These are phyloP conservation scores for Takashimella koratensis DNA, from an alignment of 1,284 basidiomycete species.

Conservation along the genomic window DNA sequence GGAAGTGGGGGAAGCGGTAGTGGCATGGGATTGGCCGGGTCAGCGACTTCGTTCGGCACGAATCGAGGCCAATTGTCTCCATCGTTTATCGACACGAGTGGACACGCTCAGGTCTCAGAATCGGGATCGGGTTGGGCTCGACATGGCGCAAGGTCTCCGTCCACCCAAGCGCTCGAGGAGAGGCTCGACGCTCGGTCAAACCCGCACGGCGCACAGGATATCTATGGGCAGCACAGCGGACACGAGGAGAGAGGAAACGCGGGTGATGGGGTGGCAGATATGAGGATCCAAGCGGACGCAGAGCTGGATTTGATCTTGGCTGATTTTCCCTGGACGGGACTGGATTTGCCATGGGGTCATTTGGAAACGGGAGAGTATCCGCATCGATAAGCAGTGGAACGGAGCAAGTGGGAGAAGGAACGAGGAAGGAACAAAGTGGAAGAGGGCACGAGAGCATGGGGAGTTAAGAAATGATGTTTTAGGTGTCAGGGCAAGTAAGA, in stretches of 20 bases:
- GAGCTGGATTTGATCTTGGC: constrained; percentile 29
- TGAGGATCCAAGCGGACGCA: constrained; percentile 2
- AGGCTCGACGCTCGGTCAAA: constrained; percentile 8
- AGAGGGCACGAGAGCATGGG: no score
- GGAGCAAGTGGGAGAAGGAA: neutral
- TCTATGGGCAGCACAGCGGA: neutral
- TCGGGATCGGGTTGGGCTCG: neutral
- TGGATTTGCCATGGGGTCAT: constrained; percentile 17
- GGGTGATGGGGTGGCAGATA: neutral
- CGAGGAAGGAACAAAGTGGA: neutral
- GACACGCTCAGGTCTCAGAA: neutral
- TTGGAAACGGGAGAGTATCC: no score
- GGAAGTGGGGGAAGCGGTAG: neutral
- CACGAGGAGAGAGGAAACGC: neutral
- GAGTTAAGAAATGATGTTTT: no score
- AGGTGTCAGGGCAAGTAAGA: no score
- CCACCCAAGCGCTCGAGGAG: neutral
- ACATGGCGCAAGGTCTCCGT: no score
- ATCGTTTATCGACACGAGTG: neutral
- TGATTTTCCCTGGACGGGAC: constrained; percentile 29
- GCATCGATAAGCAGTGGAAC: neutral
- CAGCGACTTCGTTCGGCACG: neutral
- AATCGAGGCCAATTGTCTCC: neutral
- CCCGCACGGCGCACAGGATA: constrained; percentile 1
- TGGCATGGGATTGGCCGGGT: no score